Percentiles rank a stretch among this genome's conserved stretches.
phyloP scores from a whole-genome alignment of 768 basidiomycete genomes.

The Termitomyces sp. region DNA sequence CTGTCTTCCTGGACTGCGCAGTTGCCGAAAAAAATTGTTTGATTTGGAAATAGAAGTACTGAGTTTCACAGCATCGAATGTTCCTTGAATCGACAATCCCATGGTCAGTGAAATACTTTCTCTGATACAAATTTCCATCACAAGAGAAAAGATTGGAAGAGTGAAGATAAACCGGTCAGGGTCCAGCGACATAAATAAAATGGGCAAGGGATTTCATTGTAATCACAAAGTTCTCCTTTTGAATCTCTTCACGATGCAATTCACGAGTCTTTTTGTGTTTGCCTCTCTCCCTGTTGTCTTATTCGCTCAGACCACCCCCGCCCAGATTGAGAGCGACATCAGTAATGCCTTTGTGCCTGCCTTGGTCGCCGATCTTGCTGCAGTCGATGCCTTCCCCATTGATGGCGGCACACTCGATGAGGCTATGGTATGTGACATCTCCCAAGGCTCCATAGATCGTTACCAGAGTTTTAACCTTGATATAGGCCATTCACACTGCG shows the following conservation, averaged over 20 bases:
- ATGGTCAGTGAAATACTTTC: too few relatives aligned
- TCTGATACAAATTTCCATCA: neutral
- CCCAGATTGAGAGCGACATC: slow-evolving; percentile 25
- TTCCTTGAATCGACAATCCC: neutral
- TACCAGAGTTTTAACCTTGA: neutral
- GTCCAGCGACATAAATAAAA: neutral
- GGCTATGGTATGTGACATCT: slow-evolving; percentile 20
- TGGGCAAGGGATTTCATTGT: neutral
- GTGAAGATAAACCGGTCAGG: neutral
- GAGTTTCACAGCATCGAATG: neutral
- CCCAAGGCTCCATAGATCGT: neutral
- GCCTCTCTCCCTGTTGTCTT: slow-evolving; percentile 7
- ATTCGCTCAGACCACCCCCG: slow-evolving; percentile 14
- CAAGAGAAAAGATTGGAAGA: neutral
- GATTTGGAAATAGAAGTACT: neutral
- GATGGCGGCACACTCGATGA: slow-evolving; percentile 16
- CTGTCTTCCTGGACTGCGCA: neutral
- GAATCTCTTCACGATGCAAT: neutral
- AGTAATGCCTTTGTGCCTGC: slow-evolving; percentile 16
- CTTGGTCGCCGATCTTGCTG: slow-evolving; percentile 21
- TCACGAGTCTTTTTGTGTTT: neutral
- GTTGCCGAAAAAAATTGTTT: neutral
- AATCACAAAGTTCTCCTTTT: neutral
- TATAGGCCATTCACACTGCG: slow-evolving; percentile 25
- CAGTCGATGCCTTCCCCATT: slow-evolving; percentile 24